Conservation (phyloP, 371 early-diverging fungal species). For the Mucor circinelloides region DNA sequence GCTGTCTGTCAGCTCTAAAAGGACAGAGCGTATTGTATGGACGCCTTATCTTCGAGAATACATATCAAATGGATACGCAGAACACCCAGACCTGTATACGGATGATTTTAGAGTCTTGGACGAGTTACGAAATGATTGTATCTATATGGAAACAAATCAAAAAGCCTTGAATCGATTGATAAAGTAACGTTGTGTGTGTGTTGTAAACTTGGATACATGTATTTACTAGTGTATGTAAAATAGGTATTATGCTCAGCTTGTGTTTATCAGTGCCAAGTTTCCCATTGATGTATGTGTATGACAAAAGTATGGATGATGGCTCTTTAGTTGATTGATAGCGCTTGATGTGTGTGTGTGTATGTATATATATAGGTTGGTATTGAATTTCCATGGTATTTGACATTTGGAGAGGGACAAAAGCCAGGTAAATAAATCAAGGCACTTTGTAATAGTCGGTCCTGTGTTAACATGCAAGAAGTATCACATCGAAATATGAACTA, state of each 20-base stretch:
- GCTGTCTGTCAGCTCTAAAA: conserved; percentile 53
- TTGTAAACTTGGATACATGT: too few species aligned
- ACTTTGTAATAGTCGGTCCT: too few species aligned
- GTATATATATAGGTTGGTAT: conserved; percentile 56
- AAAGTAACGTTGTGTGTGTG: too few species aligned
- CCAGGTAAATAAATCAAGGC: conserved; percentile 41
- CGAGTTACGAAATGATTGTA: conserved; percentile 73
- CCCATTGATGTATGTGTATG: conserved; percentile 72
- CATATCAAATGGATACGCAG: conserved; percentile 76
- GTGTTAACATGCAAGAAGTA: conserved; percentile 18
- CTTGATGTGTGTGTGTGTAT: not conserved
- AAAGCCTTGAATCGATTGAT: conserved; percentile 70
- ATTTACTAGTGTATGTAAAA: not conserved
- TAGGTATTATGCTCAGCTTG: conserved; percentile 85
- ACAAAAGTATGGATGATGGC: too few species aligned
- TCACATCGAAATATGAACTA: conserved; percentile 73
- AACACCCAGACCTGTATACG: conserved; percentile 84
- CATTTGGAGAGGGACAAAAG: conserved; percentile 38
- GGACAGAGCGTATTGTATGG: conserved; percentile 57
- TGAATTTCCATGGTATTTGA: conserved; percentile 71
- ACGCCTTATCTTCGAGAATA: conserved; percentile 67
- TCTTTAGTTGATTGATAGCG: not conserved
- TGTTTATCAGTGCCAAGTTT: conserved; percentile 82
- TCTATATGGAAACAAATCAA: conserved; percentile 69
- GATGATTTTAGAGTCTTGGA: conserved; percentile 86